Evolutionary conservation across 768 basidiomycete genomes (phyloP).

Genomic region (Butyriboletus loyo): DNA sequence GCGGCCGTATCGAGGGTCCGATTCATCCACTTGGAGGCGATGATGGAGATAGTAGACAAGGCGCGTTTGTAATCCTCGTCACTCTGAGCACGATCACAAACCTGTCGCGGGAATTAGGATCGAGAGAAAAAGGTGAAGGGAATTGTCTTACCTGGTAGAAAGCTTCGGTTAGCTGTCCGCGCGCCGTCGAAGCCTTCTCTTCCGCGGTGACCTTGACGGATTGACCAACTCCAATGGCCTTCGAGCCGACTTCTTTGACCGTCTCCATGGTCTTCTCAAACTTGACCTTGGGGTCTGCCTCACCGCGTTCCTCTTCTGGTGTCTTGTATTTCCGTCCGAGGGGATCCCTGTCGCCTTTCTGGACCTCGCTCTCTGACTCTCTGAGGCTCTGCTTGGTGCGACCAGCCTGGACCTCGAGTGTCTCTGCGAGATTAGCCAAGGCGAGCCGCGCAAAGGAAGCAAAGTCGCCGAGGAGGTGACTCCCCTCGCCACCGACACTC

Average conservation of each 20-base stretch:
- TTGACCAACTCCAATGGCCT: constrained; percentile 54
- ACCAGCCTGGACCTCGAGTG: constrained; percentile 50
- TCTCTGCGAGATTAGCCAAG: constrained; percentile 63
- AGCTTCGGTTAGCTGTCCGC: constrained; percentile 45
- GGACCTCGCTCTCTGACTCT: constrained; percentile 54
- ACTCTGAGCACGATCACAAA: constrained; percentile 61
- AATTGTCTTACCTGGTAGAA: constrained; percentile 45
- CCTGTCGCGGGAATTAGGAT: constrained; percentile 33
- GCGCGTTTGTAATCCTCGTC: constrained; percentile 58
- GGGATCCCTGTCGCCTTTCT: constrained; percentile 56
- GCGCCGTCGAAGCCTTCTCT: constrained; percentile 44
- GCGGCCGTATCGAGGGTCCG: constrained; percentile 48
- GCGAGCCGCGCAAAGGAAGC: constrained; percentile 62
- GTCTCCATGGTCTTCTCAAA: constrained; percentile 71
- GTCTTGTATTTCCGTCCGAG: constrained; percentile 52
- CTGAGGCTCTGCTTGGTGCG: constrained; percentile 52
- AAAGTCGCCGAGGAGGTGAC: constrained; percentile 56
- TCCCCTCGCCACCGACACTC: constrained; percentile 51
- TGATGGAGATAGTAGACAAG: constrained; percentile 54
- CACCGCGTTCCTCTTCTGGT: constrained; percentile 40
- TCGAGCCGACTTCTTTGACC: constrained; percentile 53
- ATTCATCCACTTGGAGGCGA: constrained; percentile 57
- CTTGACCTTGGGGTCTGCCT: constrained; percentile 45
- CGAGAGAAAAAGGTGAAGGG: too few species aligned
- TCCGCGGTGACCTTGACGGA: constrained; percentile 39